A percentile compares a stretch with the other conserved stretches of the same genome.
Conservation (phyloP, 2,329 filamentous ascomycete species). For the Aspergillus arachidicola region DNA sequence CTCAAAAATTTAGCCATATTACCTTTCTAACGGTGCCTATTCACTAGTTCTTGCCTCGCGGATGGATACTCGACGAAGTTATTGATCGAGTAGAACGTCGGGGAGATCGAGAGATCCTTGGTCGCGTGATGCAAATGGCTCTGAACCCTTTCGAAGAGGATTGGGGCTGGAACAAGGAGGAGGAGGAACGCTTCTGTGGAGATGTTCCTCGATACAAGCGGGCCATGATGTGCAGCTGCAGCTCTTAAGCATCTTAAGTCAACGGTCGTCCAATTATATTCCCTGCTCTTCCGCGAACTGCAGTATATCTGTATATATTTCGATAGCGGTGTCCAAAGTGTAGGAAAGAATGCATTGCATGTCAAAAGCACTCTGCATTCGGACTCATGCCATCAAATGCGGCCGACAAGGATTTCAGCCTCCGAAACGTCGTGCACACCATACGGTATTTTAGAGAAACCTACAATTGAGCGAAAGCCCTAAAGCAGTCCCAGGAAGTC, state of each 20-base stretch:
- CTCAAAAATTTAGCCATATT: background rate
- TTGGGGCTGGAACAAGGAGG: slow-evolving; percentile 62
- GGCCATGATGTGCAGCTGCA: slow-evolving; percentile 93
- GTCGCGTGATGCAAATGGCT: slow-evolving; percentile 78
- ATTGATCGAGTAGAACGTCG: slow-evolving; percentile 86
- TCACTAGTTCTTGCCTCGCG: slow-evolving; percentile 73
- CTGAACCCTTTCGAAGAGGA: slow-evolving; percentile 80
- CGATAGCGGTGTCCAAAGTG: background rate
- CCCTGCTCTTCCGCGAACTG: background rate
- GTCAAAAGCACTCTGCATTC: background rate
- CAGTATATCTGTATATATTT: background rate
- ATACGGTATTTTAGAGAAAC: background rate
- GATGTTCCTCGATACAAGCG: slow-evolving; percentile 79
- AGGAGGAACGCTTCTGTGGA: slow-evolving; percentile 81
- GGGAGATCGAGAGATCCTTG: slow-evolving; percentile 76
- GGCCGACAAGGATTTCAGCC: background rate
- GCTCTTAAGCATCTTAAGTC: slow-evolving; percentile 61
- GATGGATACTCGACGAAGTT: slow-evolving; percentile 91
- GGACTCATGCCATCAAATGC: background rate
- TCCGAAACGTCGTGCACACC: background rate
- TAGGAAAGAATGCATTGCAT: background rate
- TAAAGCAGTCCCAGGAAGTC: background rate
- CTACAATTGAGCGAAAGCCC: background rate
- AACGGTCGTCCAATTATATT: background rate
- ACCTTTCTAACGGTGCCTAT: slow-evolving; percentile 4